Evolutionary conservation across 257 asterid genomes (phyloP).

Genomic region (Nicotiana sylvestris): DNA sequence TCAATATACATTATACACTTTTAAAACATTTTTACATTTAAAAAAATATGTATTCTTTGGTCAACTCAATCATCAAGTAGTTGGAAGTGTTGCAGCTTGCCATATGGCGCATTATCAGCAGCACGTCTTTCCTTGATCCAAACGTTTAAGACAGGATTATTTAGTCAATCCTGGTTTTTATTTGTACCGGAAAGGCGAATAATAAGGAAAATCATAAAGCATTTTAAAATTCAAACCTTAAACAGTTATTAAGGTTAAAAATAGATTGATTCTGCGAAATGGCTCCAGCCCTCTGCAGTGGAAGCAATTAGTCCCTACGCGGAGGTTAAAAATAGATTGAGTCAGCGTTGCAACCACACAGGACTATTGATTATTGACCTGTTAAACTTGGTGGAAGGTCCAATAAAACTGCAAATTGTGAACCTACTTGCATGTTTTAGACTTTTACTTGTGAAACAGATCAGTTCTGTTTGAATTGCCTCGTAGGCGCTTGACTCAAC

Average conservation of each 20-base stretch:
- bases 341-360: no score
- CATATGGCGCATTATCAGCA: not conserved
- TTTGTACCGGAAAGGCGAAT: not conserved
- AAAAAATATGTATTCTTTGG: not conserved
- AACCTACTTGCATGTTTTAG: no score
- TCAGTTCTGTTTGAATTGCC: no score
- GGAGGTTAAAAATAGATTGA: no score
- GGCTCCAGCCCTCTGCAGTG: not conserved
- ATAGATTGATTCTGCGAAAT: not conserved
- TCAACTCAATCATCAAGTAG: not conserved
- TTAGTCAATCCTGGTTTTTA: not conserved
- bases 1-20: no score
- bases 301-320: not conserved
- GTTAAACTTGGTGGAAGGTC: no score
- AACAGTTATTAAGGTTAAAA: not conserved
- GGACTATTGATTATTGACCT: no score
- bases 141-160: not conserved
- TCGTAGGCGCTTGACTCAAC: no score
- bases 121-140: slow-evolving; percentile 9
- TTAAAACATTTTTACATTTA: not conserved
- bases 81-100: not conserved
- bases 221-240: not conserved
- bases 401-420: no score
- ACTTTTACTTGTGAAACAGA: no score
- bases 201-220: not conserved